A percentile compares a stretch with the other conserved stretches of the same genome.
phyloP scores from a whole-genome alignment of 1,284 basidiomycete species.

The Boletus sp. region DNA sequence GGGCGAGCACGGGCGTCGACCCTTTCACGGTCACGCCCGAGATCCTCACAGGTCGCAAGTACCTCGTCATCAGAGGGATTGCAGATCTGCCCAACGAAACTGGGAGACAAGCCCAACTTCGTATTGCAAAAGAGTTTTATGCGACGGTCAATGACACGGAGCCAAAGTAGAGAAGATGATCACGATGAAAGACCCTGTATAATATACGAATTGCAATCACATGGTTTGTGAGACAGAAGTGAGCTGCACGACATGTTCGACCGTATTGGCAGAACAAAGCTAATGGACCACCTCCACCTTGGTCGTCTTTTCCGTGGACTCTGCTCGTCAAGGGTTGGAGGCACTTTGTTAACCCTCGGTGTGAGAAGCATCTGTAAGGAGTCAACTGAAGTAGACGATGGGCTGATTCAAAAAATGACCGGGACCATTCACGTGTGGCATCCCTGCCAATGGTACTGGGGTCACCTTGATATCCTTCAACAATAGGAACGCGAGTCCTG shows the following conservation, averaged over 20 bases:
- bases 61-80: slow-evolving; percentile 78
- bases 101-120: slow-evolving; percentile 72
- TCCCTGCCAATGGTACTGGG: too few species aligned
- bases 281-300: too few species aligned
- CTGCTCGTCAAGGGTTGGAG: too few species aligned
- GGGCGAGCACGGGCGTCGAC: slow-evolving; percentile 42
- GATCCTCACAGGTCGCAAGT: slow-evolving; percentile 84
- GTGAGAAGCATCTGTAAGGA: too few species aligned
- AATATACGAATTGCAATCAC: neutral
- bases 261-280: too few species aligned
- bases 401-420: too few species aligned
- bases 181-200: neutral
- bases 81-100: slow-evolving; percentile 64
- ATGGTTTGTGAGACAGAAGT: neutral
- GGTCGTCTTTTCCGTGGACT: too few species aligned
- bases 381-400: too few species aligned
- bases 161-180: slow-evolving; percentile 37
- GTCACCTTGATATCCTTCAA: too few species aligned
- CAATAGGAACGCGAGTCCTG: neutral
- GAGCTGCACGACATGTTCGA: too few species aligned
- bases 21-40: slow-evolving; percentile 65
- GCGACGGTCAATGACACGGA: slow-evolving; percentile 76
- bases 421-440: too few species aligned
- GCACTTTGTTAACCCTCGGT: too few species aligned
- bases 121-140: slow-evolving; percentile 87